phyloP scores from a whole-genome alignment of 108 stramenopile genomes.

The Phaeodactylum tricornutum region DNA sequence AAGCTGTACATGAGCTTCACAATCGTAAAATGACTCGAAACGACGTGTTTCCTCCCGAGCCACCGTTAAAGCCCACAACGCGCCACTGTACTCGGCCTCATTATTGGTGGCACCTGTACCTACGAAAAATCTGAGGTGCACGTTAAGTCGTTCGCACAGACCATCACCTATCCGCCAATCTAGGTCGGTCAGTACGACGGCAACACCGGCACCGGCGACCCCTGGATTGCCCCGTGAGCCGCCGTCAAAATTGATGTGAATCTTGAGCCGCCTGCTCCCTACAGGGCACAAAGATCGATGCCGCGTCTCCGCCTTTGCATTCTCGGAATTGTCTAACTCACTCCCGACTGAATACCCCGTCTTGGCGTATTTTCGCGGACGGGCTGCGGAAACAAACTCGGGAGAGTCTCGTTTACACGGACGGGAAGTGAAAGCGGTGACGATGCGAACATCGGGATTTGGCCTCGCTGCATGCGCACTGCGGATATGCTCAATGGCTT shows the following conservation, averaged over 20 bases:
- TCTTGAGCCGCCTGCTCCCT: neutral
- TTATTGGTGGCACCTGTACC: slow-evolving; percentile 57
- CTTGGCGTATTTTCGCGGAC: too few species aligned
- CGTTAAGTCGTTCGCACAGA: neutral
- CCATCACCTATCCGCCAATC: neutral
- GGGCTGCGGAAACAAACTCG: too few species aligned
- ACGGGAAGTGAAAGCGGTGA: too few species aligned
- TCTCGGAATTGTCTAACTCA: slow-evolving; percentile 1
- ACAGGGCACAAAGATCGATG: neutral
- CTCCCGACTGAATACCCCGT: too few species aligned
- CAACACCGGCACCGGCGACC: slow-evolving; percentile 63
- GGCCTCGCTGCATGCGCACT: too few species aligned
- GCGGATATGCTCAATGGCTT: too few species aligned
- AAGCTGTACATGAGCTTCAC: neutral
- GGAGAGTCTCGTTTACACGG: too few species aligned
- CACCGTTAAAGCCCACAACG: slow-evolving; percentile 41
- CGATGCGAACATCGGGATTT: too few species aligned
- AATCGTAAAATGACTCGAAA: neutral
- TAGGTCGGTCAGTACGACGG: slow-evolving; percentile 5
- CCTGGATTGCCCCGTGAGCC: slow-evolving; percentile 81
- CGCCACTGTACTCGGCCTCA: slow-evolving; percentile 66
- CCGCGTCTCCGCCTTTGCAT: neutral
- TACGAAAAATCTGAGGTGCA: slow-evolving; percentile 13
- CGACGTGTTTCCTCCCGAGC: slow-evolving; percentile 10
- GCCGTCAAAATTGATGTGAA: slow-evolving; percentile 65